Percentiles rank a stretch among this genome's conserved stretches.
Conservation (phyloP, 228 moss, liverwort and hornwort species). For the Sphagnum fallax region DNA sequence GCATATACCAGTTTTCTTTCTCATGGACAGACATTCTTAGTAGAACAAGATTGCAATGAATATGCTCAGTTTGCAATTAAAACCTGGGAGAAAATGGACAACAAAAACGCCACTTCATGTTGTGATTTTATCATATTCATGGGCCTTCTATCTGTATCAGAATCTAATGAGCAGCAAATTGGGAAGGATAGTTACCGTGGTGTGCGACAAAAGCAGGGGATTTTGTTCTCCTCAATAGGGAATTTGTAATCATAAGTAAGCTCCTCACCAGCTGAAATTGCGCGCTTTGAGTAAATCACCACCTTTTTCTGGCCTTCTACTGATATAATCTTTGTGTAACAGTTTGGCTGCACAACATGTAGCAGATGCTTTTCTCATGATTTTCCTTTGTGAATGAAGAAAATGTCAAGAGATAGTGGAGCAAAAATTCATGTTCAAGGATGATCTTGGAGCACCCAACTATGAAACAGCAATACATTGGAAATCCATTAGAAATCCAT, state of each 20-base stretch:
- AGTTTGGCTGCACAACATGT: conserved; percentile 56
- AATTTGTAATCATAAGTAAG: conserved; percentile 92
- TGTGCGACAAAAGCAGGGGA: conserved; percentile 71
- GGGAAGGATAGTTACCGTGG: conserved; percentile 22
- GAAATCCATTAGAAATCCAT: no score
- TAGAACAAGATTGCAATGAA: not conserved
- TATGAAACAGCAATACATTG: no score
- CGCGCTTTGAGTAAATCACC: conserved; percentile 87
- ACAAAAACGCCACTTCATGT: not conserved
- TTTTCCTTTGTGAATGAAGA: not conserved
- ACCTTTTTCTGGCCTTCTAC: conserved; percentile 82
- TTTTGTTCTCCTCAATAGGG: conserved; percentile 83
- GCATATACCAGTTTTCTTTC: not conserved
- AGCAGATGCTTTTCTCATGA: not conserved
- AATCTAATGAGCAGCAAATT: not conserved
- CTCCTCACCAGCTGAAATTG: conserved; percentile 70
- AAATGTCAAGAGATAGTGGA: not conserved
- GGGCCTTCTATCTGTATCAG: not conserved
- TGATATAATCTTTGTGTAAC: conserved; percentile 87
- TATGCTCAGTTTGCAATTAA: no score
- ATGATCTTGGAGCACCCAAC: no score
- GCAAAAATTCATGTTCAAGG: not conserved
- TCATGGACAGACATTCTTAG: not conserved
- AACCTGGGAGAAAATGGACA: no score
- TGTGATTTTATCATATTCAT: not conserved